These are phyloP conservation scores for Aspergillus sp. DNA, from an alignment of 2,329 filamentous ascomycete species.

Conservation along the genomic window DNA sequence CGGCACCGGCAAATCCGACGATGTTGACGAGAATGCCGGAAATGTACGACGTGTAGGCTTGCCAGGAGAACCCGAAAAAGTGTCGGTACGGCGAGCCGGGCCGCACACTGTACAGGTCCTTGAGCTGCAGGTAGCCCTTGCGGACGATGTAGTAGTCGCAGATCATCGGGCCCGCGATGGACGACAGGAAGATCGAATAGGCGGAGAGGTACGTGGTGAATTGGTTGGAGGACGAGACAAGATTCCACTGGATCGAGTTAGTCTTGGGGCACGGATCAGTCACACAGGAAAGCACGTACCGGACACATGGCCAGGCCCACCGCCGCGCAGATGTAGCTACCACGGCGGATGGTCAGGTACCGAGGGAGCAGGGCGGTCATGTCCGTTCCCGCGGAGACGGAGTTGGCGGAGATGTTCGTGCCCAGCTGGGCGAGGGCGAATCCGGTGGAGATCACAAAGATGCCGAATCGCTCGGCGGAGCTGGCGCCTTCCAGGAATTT, in stretches of 20 bases:
- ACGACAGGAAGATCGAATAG: slow-evolving; percentile 91
- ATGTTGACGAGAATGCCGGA: slow-evolving; percentile 85
- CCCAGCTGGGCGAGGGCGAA: slow-evolving; percentile 80
- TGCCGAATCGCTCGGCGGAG: slow-evolving; percentile 68
- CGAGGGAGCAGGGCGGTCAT: slow-evolving; percentile 77
- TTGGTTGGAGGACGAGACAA: slow-evolving; percentile 71
- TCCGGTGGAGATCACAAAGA: slow-evolving; percentile 69
- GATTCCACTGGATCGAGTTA: slow-evolving; percentile 51
- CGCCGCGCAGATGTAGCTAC: slow-evolving; percentile 78
- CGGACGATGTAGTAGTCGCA: slow-evolving; percentile 86
- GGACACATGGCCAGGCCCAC: slow-evolving; percentile 85
- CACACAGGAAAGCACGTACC: slow-evolving; percentile 35
- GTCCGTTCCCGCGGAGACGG: slow-evolving; percentile 78
- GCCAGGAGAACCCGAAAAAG: slow-evolving; percentile 73
- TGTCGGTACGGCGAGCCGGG: slow-evolving; percentile 66
- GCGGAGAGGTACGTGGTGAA: slow-evolving; percentile 91
- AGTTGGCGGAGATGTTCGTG: slow-evolving; percentile 86
- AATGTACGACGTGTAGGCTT: slow-evolving; percentile 79
- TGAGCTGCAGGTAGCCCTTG: slow-evolving; percentile 74
- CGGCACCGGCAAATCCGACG: slow-evolving; percentile 82
- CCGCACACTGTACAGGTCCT: slow-evolving; percentile 73
- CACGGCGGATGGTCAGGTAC: slow-evolving; percentile 80
- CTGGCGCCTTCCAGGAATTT: slow-evolving; percentile 68
- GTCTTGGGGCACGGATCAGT: neutral
- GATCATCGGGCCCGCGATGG: slow-evolving; percentile 88